These are phyloP conservation scores for Quercus berberidifolia DNA, from an alignment of 306 rosid genomes.

Conservation along the genomic window DNA sequence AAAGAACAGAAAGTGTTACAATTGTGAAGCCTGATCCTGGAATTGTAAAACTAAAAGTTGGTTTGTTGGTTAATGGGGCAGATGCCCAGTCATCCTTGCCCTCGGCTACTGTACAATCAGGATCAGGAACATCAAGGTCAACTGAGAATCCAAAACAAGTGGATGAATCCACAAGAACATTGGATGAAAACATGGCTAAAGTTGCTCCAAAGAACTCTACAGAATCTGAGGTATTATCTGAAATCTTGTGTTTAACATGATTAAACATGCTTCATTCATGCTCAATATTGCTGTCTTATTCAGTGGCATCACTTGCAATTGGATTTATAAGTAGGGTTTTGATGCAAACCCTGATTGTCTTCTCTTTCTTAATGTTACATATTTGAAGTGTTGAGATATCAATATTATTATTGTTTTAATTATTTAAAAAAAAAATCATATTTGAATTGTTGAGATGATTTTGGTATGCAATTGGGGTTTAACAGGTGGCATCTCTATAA, in stretches of 20 bases:
- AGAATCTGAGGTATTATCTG: constrained; percentile 65
- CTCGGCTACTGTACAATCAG: constrained; percentile 47
- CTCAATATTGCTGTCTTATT: neutral
- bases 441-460: neutral
- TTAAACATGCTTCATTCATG: constrained; percentile 12
- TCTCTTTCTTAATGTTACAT: too few species aligned
- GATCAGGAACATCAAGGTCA: constrained; percentile 65
- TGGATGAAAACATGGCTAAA: constrained; percentile 62
- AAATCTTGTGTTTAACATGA: neutral
- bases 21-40: constrained; percentile 65
- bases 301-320: constrained; percentile 12
- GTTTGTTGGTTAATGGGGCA: constrained; percentile 53
- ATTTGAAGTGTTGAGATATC: too few species aligned
- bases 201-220: constrained; percentile 34
- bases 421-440: neutral
- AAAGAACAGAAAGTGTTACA: constrained; percentile 50
- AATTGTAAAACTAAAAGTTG: constrained; percentile 55
- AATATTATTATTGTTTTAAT: too few species aligned
- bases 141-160: constrained; percentile 59
- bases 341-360: neutral
- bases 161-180: constrained; percentile 58
- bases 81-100: constrained; percentile 62
- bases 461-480: neutral
- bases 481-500: neutral
- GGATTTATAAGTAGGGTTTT: neutral